Base-by-base conservation (phyloP, 306 rosid genomes). In the Vigna unguiculata region DNA sequence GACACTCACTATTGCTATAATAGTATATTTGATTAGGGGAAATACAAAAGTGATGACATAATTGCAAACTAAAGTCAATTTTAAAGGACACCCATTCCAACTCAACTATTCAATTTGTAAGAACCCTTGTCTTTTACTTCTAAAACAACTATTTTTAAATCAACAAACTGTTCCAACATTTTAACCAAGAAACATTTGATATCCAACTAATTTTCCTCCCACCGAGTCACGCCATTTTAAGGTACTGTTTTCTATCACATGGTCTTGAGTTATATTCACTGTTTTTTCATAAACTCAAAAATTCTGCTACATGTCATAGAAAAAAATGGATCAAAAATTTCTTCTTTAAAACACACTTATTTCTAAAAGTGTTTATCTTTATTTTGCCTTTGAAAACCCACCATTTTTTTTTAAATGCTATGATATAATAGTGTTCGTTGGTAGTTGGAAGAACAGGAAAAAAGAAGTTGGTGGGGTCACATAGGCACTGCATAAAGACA, bases 401-500 rank as follows among this genome's bases (percentile, higher is more conserved):
- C 62, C 22, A 11, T 11, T 1, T 14, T 24, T 30, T 14, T 15
- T 40, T 40, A 32, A 32, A 32, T 32, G 7, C 19, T 13, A 14
- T 3, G n/a, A 32, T 15, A 6, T 7, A 15, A 60, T 32, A 61
- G 46, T 16, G 46, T 21, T 61, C 6, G 19, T 58, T 58, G 64
- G 32, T 68, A 30, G 52, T 57, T 55, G 58, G 51, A 54, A 68
- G 76, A 68, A 55, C 55, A 40, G 2, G 0, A 48, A 47, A 51
- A 48, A 47, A 51, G 21, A 71, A 67, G 69, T 24, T 75, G 75
- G 74, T 75, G 79, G 76, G 74, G 69, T 41, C 52, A 75, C 67
- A 20, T 46, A 67, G 38, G 19, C 69, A 59, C 54, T 68, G 81
- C 60, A 77, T 48, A 60, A 58, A 17, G 61, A 45, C 67, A 7